A percentile compares a stretch with the other conserved stretches of the same genome.
These are phyloP conservation scores for Cladosporium oxysporum DNA, from an alignment of 2,329 filamentous ascomycete genomes.

Conservation along the genomic window DNA sequence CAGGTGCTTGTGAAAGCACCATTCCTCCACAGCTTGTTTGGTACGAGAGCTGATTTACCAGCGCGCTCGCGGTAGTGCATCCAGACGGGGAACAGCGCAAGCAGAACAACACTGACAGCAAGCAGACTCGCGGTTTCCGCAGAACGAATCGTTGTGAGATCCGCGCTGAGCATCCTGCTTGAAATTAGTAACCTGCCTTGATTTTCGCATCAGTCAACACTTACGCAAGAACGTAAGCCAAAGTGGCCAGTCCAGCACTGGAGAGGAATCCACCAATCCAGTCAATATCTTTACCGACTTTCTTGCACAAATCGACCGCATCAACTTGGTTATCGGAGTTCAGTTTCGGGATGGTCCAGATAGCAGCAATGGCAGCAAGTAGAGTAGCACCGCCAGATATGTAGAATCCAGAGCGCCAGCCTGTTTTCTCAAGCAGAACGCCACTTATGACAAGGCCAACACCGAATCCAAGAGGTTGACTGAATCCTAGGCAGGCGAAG, in stretches of 20 bases:
- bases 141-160: constrained; percentile 25
- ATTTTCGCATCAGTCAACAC: not conserved
- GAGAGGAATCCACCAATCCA: constrained; percentile 55
- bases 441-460: constrained; percentile 55
- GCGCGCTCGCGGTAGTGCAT: constrained; percentile 52
- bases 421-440: constrained; percentile 49
- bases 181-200: not conserved
- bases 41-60: constrained; percentile 58
- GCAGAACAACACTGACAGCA: constrained; percentile 43
- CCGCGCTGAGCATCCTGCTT: constrained; percentile 26
- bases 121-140: constrained; percentile 43
- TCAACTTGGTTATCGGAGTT: constrained; percentile 15
- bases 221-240: constrained; percentile 54
- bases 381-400: constrained; percentile 45
- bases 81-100: constrained; percentile 58
- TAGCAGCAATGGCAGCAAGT: constrained; percentile 42
- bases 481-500: constrained; percentile 53
- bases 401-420: constrained; percentile 57
- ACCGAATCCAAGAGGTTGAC: constrained; percentile 54
- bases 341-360: constrained; percentile 42
- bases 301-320: constrained; percentile 22
- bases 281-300: constrained; percentile 50
- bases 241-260: constrained; percentile 49
- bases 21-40: constrained; percentile 63
- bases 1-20: constrained; percentile 58